Evolutionary conservation across 139 green algal species (phyloP), one percentile per base, ranked within the genome.

Genomic region (Penium margaritaceum): DNA sequence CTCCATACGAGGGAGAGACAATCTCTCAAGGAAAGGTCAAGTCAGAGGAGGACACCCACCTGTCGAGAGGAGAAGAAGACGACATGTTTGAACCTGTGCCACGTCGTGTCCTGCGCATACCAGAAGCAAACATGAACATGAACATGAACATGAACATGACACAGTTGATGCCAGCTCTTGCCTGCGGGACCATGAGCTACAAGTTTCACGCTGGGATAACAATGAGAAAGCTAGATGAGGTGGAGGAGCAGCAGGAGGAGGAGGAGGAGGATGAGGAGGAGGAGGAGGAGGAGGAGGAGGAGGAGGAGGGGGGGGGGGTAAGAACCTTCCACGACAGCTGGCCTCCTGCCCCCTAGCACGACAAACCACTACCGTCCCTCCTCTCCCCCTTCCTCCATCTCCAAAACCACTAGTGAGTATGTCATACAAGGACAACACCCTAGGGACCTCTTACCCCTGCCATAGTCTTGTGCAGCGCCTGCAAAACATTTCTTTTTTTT

Each of bases 51-150:
- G 51, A 21, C 5, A 27, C 12, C 24, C 36, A 78, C 77, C 77
- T 83, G 77, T 5, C 81, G 84, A 1, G 73, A 85, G 1, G 81
- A 67, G 34, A 87, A 51, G 33, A 89, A 51, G 19, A 89, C 19
- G 29, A 85, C 81, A 53, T 84, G 70, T 60, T 78, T 75, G 64
- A 87, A 86, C 44, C 81, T 67, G 38, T 80, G 80, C 47, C 89
- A 82, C 19, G 70, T 77, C 36, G 55, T 70, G 15, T n/a, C 24
- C 74, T 81, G 74, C 46, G 67, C 19, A 0, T n/a, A 71, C 6
- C 21, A 54, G 17, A 24, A 3, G 44, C 21, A 51, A n/a, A 67
- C 21, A 0, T n/a, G 5, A 0, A 63, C 2, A 57, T 7, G 15
- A 27, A 63, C 19, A 57, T 5, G 14, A 27, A 57, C 36, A 43